phyloP scores from a whole-genome alignment of 2,329 filamentous ascomycete genomes.

The Sporothrix protearum region DNA sequence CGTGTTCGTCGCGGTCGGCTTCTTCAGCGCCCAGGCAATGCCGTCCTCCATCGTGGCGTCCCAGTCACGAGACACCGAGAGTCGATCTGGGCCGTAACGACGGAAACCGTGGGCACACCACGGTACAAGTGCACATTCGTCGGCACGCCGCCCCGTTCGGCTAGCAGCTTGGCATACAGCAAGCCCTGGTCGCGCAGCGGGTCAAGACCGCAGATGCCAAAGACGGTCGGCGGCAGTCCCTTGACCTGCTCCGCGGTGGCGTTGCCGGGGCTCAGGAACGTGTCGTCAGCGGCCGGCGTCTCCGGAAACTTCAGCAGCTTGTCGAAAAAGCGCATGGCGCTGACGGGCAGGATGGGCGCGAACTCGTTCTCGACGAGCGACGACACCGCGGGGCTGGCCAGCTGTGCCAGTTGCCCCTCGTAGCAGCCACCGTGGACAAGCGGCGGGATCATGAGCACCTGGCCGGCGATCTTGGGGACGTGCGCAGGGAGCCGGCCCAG shows the following conservation, averaged over 20 bases:
- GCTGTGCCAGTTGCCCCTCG: constrained; percentile 33
- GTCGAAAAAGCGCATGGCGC: constrained; percentile 36
- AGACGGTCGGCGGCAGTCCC: constrained; percentile 30
- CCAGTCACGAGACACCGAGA: constrained; percentile 39
- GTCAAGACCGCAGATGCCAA: constrained; percentile 24
- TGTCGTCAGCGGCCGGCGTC: constrained; percentile 33
- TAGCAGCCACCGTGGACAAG: constrained; percentile 34
- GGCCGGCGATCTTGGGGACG: constrained; percentile 39
- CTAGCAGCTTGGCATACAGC: constrained; percentile 25
- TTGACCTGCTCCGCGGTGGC: constrained; percentile 36
- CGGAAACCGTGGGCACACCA: constrained; percentile 27
- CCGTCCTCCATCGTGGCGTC: constrained; percentile 51
- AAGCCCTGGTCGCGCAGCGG: constrained; percentile 27
- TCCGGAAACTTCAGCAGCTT: constrained; percentile 32
- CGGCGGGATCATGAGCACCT: constrained; percentile 37
- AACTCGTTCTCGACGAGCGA: constrained; percentile 34
- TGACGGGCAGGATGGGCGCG: constrained; percentile 49
- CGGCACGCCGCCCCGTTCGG: constrained; percentile 30
- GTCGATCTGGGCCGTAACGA: constrained; percentile 31
- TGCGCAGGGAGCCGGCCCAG: constrained; percentile 31
- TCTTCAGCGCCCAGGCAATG: constrained; percentile 41
- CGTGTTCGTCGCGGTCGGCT: constrained; percentile 54
- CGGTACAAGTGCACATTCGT: constrained; percentile 32
- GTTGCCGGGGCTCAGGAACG: constrained; percentile 41
- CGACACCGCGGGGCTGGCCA: constrained; percentile 41